Conservation (phyloP, 2,329 filamentous ascomycete genomes). For the Colletotrichum nymphaeae region DNA sequence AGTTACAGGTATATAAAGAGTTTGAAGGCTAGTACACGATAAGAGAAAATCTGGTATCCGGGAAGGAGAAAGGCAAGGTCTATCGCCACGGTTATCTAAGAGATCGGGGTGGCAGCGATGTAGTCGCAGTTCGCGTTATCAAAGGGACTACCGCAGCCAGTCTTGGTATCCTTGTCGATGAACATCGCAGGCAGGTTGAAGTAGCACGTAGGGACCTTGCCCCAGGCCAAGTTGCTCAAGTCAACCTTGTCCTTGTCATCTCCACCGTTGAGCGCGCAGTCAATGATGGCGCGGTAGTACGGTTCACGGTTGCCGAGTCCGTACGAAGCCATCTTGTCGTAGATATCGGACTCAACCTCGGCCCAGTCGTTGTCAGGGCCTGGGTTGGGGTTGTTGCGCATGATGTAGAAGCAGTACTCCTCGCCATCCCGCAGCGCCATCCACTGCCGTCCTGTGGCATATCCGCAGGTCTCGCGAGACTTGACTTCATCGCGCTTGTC, state of each 20-base stretch:
- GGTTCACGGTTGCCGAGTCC: constrained; percentile 5
- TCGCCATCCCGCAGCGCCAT: constrained; percentile 1
- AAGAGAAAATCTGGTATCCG: no score
- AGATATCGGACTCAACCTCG: constrained; percentile 6
- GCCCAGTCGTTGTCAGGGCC: constrained; percentile 13
- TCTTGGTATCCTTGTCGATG: constrained; percentile 8
- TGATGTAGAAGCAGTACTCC: constrained; percentile 30
- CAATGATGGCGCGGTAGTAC: constrained; percentile 17
- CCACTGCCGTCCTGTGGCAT: constrained; percentile 7
- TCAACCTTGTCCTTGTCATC: constrained; percentile 44
- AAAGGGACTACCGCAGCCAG: constrained; percentile 16
- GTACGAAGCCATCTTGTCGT: constrained; percentile 13
- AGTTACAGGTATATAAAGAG: no score
- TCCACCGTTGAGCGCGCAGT: constrained; percentile 13
- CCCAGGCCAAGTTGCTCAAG: constrained; percentile 56
- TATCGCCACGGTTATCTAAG: not conserved
- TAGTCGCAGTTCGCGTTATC: not conserved
- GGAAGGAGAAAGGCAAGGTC: no score
- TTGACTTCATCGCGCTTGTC: constrained; percentile 2
- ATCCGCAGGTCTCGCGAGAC: constrained; percentile 8
- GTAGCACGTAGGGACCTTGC: constrained; percentile 54
- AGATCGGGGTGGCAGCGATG: not conserved
- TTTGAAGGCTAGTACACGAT: no score
- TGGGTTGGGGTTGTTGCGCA: constrained; percentile 8
- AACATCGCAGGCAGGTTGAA: constrained; percentile 19